Percentiles rank a stretch among this genome's conserved stretches.
phyloP scores from a whole-genome alignment of 345 rosid genomes.

The Dipteronia dyeriana region DNA sequence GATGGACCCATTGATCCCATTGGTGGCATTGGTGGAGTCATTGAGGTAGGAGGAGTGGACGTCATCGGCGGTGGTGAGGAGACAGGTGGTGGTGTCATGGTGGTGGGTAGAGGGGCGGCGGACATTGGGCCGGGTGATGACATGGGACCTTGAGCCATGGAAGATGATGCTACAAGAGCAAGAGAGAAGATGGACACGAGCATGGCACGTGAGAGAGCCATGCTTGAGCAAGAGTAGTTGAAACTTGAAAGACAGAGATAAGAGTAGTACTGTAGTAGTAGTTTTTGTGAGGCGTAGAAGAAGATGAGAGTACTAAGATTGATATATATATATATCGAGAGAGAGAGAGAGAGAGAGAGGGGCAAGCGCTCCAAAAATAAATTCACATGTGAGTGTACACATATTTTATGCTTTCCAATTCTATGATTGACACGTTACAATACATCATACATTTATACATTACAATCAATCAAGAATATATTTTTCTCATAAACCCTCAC shows the following conservation, averaged over 20 bases:
- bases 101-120: constrained; percentile 10
- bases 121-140: constrained; percentile 19
- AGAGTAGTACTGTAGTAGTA: background rate
- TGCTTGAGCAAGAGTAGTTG: constrained; percentile 10
- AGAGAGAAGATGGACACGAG: constrained; percentile 27
- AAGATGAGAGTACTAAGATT: background rate
- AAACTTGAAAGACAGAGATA: too few relatives aligned
- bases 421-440: constrained; percentile 11
- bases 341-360: background rate
- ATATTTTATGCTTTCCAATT: constrained; percentile 16
- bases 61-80: constrained; percentile 7
- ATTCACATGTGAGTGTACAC: background rate
- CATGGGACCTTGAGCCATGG: constrained; percentile 38
- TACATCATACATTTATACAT: too few relatives aligned
- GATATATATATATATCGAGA: too few relatives aligned
- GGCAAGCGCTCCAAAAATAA: background rate
- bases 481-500: too few relatives aligned
- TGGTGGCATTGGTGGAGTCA: background rate
- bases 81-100: constrained; percentile 1
- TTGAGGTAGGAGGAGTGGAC: background rate
- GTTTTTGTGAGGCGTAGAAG: background rate
- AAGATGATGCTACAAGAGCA: constrained; percentile 14
- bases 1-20: background rate
- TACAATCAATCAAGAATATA: too few relatives aligned
- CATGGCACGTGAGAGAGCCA: constrained; percentile 43